phyloP scores from a whole-genome alignment of 2,329 filamentous ascomycete genomes.

The Grosmannia huntii region DNA sequence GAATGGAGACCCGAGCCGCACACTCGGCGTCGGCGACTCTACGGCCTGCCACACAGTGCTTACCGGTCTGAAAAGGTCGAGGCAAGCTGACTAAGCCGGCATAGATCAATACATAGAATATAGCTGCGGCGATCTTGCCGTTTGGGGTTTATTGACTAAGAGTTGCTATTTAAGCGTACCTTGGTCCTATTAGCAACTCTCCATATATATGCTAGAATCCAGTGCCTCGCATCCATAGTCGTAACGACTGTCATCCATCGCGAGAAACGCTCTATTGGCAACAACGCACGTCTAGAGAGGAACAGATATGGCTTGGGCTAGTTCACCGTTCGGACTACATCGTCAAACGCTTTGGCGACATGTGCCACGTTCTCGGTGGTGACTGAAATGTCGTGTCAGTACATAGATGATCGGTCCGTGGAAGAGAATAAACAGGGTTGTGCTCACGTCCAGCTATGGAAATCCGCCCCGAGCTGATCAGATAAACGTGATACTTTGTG shows the following conservation, averaged over 20 bases:
- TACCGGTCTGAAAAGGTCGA: background rate
- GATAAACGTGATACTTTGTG: constrained; percentile 63
- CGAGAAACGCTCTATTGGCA: no score
- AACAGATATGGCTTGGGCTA: background rate
- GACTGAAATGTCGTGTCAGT: background rate
- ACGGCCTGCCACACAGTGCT: no score
- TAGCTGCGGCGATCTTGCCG: no score
- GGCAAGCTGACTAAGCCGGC: background rate
- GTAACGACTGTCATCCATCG: no score
- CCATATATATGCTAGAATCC: no score
- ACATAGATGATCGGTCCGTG: background rate
- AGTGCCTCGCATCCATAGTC: no score
- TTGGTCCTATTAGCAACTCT: no score
- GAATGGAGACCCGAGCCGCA: no score
- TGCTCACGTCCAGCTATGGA: constrained; percentile 66
- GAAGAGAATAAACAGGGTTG: background rate
- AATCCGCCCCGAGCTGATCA: constrained; percentile 97
- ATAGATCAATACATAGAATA: background rate
- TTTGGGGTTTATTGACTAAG: no score
- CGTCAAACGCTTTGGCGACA: background rate
- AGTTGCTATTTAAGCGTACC: no score
- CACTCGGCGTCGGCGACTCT: no score
- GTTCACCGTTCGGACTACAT: background rate
- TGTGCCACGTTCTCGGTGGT: background rate
- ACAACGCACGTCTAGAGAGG: background rate